phyloP scores from a whole-genome alignment of 116 monocot species.

The Dioscorea cayenensis region DNA sequence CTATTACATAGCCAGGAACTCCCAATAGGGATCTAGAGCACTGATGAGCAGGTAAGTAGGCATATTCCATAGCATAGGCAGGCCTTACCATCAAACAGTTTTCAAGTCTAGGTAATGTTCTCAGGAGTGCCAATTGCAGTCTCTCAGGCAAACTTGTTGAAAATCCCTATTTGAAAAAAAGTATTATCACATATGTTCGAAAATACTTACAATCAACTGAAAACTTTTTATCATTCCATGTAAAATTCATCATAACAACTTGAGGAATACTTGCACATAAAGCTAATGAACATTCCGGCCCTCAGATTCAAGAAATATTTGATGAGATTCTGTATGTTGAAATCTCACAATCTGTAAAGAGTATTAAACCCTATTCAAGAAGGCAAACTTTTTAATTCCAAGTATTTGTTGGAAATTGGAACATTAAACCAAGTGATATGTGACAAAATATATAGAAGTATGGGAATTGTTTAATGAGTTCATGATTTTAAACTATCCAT shows the following conservation, averaged over 20 bases:
- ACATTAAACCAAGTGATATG: not conserved
- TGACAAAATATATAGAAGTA: not conserved
- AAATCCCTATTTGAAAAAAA: conserved; percentile 66
- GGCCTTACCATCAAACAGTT: conserved; percentile 85
- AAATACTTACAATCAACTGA: not conserved
- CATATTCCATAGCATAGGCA: conserved; percentile 97
- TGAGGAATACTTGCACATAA: conserved; percentile 75
- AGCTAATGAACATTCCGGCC: conserved; percentile 94
- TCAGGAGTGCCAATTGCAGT: conserved; percentile 80
- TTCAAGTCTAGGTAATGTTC: conserved; percentile 84
- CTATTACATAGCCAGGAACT: too few species aligned
- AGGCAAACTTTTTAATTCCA: not conserved
- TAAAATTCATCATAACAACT: not conserved
- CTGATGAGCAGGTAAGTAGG: conserved; percentile 84
- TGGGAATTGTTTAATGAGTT: too few species aligned
- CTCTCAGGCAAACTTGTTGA: conserved; percentile 97
- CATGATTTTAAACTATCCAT: too few species aligned
- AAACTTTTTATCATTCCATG: not conserved
- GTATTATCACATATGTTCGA: not conserved
- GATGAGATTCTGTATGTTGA: conserved; percentile 97
- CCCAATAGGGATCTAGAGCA: conserved; percentile 95
- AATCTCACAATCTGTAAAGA: conserved; percentile 90
- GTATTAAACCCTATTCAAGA: conserved; percentile 5
- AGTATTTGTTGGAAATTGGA: not conserved
- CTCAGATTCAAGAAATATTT: conserved; percentile 98